Evolutionary conservation across 2,329 filamentous ascomycete genomes (phyloP), one percentile per base, ranked within the genome.

Genomic region (Hypoxylon sp.): DNA sequence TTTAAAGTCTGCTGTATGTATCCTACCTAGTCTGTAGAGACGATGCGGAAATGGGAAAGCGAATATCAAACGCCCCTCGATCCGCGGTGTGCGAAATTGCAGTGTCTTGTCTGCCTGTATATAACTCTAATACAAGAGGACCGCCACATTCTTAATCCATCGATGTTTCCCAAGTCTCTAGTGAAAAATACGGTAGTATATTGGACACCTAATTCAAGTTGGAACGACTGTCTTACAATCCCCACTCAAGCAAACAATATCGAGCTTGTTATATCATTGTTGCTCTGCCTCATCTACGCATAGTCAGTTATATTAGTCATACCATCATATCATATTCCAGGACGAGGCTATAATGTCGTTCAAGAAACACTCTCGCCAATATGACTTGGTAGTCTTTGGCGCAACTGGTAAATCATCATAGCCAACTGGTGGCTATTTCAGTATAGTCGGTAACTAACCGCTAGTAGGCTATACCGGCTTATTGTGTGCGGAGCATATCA

Each of bases 311-410:
- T 42, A 44, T 17, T 44, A 35, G 17, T 39, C 57, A 47, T 9
- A 44, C 42, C 35, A 37, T 35, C 57, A 42, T n/a, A 51, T 47
- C 35, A 37, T 35, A 22, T 39, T 37, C 50, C 17, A 44, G 31
- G 44, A 14, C n/a, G 37, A 48, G 11, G 8, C 52, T 11, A 44
- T 17, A 31, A 87, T 87, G 85, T 60, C 84, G 10, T 78, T 82
- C 69, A 85, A 83, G 68, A 78, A 85, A 14, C 86, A 88, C 69
- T 77, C 75, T 51, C 85, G 87, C 44, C 83, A 84, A 70, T 89
- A 89, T 75, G 87, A 89, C 76, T 31, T 90, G 14, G 83, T 89
- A 42, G 79, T 90, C 31, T 84, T 88, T 66, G 87, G 87, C 51
- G 87, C 87, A 17, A 86, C 86, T 39, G 87, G 87, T 88, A 78